Percentiles rank a stretch among this genome's conserved stretches.
Conservation (phyloP, 2,329 filamentous ascomycete species). For the Diaporthe citrichinensis region DNA sequence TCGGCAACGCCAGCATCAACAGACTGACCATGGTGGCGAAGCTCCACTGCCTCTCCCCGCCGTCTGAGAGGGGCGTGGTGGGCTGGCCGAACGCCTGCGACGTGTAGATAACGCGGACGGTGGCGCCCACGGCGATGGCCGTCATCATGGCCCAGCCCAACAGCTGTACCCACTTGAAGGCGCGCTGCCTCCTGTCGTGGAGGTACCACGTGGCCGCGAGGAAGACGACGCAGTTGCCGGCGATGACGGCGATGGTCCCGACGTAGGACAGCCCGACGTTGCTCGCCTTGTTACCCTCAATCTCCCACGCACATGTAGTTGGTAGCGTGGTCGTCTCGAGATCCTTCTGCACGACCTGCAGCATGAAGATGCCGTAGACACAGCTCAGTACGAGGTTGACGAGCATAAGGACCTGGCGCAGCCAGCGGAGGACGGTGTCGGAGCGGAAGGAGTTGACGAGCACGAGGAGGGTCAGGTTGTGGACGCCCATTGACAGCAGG, state of each 20-base stretch:
- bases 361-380: constrained; percentile 68
- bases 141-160: constrained; percentile 68
- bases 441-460: constrained; percentile 76
- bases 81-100: constrained; percentile 73
- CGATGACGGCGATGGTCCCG: constrained; percentile 74
- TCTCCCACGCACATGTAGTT: constrained; percentile 72
- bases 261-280: constrained; percentile 65
- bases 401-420: constrained; percentile 76
- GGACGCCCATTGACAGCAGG: constrained; percentile 74
- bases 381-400: constrained; percentile 73
- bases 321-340: constrained; percentile 64
- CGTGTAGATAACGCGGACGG: constrained; percentile 68
- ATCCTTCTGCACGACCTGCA: constrained; percentile 67
- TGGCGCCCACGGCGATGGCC: constrained; percentile 71
- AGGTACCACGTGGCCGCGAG: constrained; percentile 74
- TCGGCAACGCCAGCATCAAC: constrained; percentile 70
- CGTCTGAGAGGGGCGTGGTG: constrained; percentile 63
- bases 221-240: constrained; percentile 71
- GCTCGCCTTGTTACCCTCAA: constrained; percentile 53
- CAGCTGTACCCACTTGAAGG: constrained; percentile 68
- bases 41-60: constrained; percentile 70
- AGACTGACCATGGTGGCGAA: constrained; percentile 75
- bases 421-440: constrained; percentile 77
- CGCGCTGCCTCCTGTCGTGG: constrained; percentile 67
- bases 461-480: constrained; percentile 75